Base-by-base conservation (phyloP, 148 eudicot species). In the Diospyros lotus region DNA sequence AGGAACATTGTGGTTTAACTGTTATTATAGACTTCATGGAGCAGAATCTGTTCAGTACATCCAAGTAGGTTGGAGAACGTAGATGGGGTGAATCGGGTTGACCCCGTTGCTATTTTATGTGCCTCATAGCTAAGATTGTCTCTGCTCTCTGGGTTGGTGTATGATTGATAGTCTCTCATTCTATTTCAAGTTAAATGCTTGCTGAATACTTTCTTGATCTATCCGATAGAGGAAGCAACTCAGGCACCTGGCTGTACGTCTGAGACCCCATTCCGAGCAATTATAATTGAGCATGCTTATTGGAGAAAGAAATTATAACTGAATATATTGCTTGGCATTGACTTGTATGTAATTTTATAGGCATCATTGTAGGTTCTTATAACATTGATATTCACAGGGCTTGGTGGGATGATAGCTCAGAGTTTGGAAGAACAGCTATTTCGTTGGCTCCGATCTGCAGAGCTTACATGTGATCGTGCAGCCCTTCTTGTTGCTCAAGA, bases 401-500 rank as follows among this genome's bases (percentile, higher is more conserved):
- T 95, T 73, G 98, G 98, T 74, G 90, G 96, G 68, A 12, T 95
- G 53, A 89, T 95, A 79, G 98, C 98, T 64, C 92, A 86, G 78
- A 83, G 85, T 38, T 66, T 95, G 69, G 97, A 95, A 84, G 98
- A 95, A 71, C 98, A 95, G 75, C 79, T 95, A 54, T 76, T 87
- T 18, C 98, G 97, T 61, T 95, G 98, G 98, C 89, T 95, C 66
- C 91, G 97, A 73, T 90, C 98, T 72, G 98, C 98, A 58, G 97
- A 95, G 84, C 89, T 92, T 46, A 92, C 98, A 58, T 95, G 97
- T 87, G 98, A 95, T 80, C 90, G 98, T 64, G 98, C 98, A 75
- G 98, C 98, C 50, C 96, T 95, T 82, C 97, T 95, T 73, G 98
- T 95, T 83, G 96, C 96, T 85, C 96, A 88, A 83, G 98, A 95